These are phyloP conservation scores for Arthrobotrys sinensis DNA, from an alignment of 2,329 filamentous ascomycete species.

Conservation along the genomic window DNA sequence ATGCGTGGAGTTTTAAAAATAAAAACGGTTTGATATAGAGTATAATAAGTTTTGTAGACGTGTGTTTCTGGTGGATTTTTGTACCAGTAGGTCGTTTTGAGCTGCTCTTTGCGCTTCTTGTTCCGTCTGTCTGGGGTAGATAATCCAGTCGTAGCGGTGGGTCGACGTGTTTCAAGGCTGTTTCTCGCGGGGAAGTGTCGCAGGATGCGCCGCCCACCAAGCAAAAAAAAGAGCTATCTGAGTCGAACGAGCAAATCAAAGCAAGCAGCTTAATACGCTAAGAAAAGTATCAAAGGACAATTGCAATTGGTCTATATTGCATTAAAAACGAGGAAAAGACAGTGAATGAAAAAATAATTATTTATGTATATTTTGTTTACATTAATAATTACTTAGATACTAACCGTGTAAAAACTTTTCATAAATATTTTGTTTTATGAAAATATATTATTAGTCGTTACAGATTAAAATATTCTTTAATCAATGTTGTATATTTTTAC, in stretches of 20 bases:
- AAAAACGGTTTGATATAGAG: constrained; percentile 12
- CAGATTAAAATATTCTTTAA: no score
- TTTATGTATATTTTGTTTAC: no score
- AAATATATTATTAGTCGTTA: no score
- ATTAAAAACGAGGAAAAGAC: constrained; percentile 4
- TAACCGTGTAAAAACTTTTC: no score
- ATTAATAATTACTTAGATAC: no score
- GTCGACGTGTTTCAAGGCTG: constrained; percentile 39
- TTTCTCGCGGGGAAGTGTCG: constrained; percentile 31
- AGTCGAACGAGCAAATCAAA: constrained; percentile 35
- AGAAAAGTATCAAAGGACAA: constrained; percentile 21
- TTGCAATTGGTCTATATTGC: constrained; percentile 47
- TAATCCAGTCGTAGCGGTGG: constrained; percentile 8
- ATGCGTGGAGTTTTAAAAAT: neutral
- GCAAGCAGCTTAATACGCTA: constrained; percentile 46
- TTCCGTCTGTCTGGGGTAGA: constrained; percentile 4
- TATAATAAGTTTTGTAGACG: constrained; percentile 7
- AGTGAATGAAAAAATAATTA: neutral
- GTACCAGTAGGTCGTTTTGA: constrained; percentile 3
- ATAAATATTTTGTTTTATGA: no score
- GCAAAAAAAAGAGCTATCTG: constrained; percentile 10
- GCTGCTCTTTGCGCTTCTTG: constrained; percentile 18
- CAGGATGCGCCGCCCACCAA: constrained; percentile 29
- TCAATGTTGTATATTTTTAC: no score
- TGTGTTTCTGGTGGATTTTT: constrained; percentile 8